phyloP scores from a whole-genome alignment of 768 basidiomycete genomes.

The Phaeotremella skinneri region DNA sequence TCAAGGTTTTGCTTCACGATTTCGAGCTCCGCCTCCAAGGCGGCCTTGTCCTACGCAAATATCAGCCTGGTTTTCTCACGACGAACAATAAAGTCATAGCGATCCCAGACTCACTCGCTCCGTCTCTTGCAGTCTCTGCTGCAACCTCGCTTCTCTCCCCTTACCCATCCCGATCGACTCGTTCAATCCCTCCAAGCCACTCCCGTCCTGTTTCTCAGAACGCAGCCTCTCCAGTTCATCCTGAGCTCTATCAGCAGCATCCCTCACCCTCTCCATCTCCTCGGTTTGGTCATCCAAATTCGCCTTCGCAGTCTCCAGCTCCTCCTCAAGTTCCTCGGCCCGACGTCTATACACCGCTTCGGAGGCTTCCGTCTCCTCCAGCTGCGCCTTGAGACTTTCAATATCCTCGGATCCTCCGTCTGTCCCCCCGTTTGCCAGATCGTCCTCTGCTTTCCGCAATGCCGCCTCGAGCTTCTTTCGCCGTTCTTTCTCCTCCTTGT shows the following conservation, averaged over 20 bases:
- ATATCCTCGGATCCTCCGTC: slow-evolving; percentile 24
- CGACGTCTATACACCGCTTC: slow-evolving; percentile 61
- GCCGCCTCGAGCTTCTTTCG: slow-evolving; percentile 52
- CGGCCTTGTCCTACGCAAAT: slow-evolving; percentile 34
- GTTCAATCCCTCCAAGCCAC: slow-evolving; percentile 15
- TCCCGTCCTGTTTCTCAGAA: slow-evolving; percentile 15
- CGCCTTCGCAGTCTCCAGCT: slow-evolving; percentile 47
- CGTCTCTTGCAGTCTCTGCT: slow-evolving; percentile 58
- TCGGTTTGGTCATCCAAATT: slow-evolving; percentile 32
- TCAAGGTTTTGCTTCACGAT: slow-evolving; percentile 26
- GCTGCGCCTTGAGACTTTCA: slow-evolving; percentile 56
- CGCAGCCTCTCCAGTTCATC: slow-evolving; percentile 34
- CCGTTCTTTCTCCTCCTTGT: slow-evolving; percentile 64
- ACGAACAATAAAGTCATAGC: slow-evolving; percentile 1
- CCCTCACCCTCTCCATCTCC: slow-evolving; percentile 33
- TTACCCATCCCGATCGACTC: slow-evolving; percentile 53
- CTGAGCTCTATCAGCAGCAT: slow-evolving; percentile 36
- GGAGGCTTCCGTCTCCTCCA: slow-evolving; percentile 67
- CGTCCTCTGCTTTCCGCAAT: slow-evolving; percentile 56
- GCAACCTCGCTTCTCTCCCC: slow-evolving; percentile 55
- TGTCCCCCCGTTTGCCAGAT: slow-evolving; percentile 63
- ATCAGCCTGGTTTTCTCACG: background rate
- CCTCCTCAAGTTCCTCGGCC: slow-evolving; percentile 55
- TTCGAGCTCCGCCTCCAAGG: slow-evolving; percentile 37
- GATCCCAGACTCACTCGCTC: slow-evolving; percentile 27